These are phyloP conservation scores for Lactarius hengduanensis DNA, from an alignment of 768 basidiomycete species.

Conservation along the genomic window DNA sequence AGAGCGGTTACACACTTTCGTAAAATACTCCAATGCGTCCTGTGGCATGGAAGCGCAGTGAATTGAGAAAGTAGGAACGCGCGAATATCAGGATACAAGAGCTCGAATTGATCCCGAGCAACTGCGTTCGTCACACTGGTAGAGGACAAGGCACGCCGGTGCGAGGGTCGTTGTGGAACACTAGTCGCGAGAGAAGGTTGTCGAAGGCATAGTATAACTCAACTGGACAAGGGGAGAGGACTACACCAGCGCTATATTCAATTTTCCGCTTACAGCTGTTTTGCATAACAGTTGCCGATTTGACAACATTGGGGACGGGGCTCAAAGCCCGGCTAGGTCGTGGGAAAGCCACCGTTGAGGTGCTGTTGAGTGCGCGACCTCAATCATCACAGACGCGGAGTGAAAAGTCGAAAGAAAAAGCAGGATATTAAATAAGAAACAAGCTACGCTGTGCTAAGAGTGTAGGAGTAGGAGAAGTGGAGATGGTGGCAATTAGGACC, in stretches of 20 bases:
- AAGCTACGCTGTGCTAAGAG: no score
- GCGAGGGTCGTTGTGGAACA: neutral
- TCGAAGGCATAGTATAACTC: constrained; percentile 2
- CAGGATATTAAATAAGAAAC: no score
- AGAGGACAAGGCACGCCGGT: neutral
- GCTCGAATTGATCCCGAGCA: constrained; percentile 18
- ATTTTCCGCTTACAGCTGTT: neutral
- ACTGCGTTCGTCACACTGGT: constrained; percentile 5
- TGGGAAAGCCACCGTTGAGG: no score
- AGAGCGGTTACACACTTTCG: constrained; percentile 50
- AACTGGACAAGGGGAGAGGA: neutral
- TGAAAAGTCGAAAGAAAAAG: no score
- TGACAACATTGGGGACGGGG: no score
- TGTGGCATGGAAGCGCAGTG: constrained; percentile 67
- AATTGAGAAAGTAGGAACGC: constrained; percentile 74
- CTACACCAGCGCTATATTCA: neutral
- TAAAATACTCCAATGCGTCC: constrained; percentile 84
- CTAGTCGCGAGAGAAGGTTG: neutral
- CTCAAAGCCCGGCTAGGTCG: no score
- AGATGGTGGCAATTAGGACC: no score
- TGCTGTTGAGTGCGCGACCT: no score
- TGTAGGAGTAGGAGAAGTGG: no score
- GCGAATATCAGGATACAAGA: constrained; percentile 64
- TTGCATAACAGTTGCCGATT: no score
- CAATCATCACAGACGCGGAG: no score